phyloP scores from a whole-genome alignment of 305 asterid genomes.

The Fraxinus sp. region DNA sequence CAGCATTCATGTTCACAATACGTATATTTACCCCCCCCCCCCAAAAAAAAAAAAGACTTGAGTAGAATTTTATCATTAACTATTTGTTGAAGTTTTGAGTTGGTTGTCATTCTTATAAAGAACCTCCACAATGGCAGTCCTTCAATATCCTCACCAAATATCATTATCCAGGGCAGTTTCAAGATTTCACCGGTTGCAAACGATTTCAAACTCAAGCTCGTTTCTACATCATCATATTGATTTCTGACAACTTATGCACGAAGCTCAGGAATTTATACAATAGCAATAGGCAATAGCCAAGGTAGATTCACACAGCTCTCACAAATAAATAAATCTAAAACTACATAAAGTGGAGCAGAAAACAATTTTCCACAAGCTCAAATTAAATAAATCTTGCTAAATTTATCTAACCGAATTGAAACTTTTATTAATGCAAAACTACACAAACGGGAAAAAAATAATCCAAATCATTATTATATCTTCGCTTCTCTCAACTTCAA shows the following conservation, averaged over 20 bases:
- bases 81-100: not conserved
- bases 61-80: not conserved
- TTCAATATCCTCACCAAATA: not conserved
- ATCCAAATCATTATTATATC: not conserved
- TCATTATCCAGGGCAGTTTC: not conserved
- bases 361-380: not conserved
- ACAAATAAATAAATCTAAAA: not conserved
- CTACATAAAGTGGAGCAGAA: not conserved
- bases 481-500: slow-evolving; percentile 2
- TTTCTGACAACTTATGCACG: not conserved
- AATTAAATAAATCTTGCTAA: slow-evolving; percentile 1
- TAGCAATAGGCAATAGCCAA: not conserved
- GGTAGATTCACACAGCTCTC: not conserved
- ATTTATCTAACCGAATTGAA: not conserved
- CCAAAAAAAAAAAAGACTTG: not conserved
- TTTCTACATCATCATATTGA: not conserved
- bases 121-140: not conserved
- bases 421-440: not conserved
- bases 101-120: not conserved
- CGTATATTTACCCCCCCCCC: not conserved
- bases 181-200: not conserved
- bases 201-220: not conserved
- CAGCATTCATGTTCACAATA: not conserved
- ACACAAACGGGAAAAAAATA: not conserved
- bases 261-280: not conserved